Evolutionary conservation across 345 rosid species (phyloP).

Genomic region (Eucalyptus marginata): DNA sequence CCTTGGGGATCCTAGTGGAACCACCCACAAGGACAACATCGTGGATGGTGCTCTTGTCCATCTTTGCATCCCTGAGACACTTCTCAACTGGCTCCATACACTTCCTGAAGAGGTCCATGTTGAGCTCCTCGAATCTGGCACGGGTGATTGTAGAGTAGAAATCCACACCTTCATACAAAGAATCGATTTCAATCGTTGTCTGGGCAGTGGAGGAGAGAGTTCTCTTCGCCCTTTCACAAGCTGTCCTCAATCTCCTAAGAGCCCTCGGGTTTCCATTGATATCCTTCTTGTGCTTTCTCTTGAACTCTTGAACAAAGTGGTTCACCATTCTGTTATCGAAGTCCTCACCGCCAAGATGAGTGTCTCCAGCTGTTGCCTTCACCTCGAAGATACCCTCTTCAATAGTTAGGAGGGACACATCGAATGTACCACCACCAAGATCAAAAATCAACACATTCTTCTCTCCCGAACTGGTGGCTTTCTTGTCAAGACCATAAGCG

Average conservation of each 20-base stretch:
- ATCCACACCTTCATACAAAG: slow-evolving; percentile 63
- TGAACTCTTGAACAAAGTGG: slow-evolving; percentile 67
- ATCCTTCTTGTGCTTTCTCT: slow-evolving; percentile 66
- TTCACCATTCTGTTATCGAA: slow-evolving; percentile 65
- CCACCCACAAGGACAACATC: slow-evolving; percentile 68
- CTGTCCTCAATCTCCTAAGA: slow-evolving; percentile 57
- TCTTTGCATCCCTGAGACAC: slow-evolving; percentile 62
- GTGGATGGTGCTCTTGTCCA: slow-evolving; percentile 53
- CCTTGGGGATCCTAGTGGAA: slow-evolving; percentile 66
- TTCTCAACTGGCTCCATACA: slow-evolving; percentile 76
- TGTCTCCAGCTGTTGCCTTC: slow-evolving; percentile 71
- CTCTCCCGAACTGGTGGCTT: slow-evolving; percentile 55
- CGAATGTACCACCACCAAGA: slow-evolving; percentile 64
- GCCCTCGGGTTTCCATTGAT: slow-evolving; percentile 59
- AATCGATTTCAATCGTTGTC: slow-evolving; percentile 56
- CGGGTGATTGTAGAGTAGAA: slow-evolving; percentile 60
- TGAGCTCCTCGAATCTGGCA: slow-evolving; percentile 59
- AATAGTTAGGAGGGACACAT: slow-evolving; percentile 60
- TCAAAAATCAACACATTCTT: slow-evolving; percentile 63
- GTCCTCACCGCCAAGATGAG: slow-evolving; percentile 72
- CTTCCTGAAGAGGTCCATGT: slow-evolving; percentile 61
- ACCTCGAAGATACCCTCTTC: slow-evolving; percentile 74
- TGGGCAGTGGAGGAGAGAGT: slow-evolving; percentile 59
- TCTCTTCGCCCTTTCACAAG: slow-evolving; percentile 67
- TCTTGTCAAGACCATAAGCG: slow-evolving; percentile 73